These are phyloP conservation scores for Parachaetomium inaequale DNA, from an alignment of 495 filamentous ascomycete species.

Conservation along the genomic window DNA sequence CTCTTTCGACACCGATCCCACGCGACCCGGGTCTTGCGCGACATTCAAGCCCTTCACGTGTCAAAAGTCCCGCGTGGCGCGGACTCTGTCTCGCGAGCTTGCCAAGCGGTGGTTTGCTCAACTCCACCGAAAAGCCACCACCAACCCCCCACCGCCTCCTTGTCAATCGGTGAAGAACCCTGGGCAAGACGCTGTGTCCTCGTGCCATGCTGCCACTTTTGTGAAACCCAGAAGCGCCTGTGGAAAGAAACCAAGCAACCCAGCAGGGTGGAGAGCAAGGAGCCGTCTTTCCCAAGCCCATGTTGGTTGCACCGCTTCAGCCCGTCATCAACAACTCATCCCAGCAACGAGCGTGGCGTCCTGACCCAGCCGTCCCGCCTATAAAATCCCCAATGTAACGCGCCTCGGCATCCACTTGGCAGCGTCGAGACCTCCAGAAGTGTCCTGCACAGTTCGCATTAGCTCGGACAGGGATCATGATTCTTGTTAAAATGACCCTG, in stretches of 20 bases:
- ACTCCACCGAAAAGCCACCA: background rate
- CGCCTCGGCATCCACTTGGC: background rate
- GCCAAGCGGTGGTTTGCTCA: background rate
- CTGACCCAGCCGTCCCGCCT: background rate
- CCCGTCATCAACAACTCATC: background rate
- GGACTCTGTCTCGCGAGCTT: background rate
- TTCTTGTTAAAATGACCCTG: background rate
- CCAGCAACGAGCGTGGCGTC: background rate
- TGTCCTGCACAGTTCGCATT: background rate
- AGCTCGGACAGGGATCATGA: background rate
- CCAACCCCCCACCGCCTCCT: background rate
- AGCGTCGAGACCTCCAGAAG: too few relatives aligned
- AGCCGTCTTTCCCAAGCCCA: background rate
- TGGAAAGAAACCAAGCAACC: background rate
- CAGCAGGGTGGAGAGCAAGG: background rate
- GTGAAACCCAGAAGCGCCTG: background rate
- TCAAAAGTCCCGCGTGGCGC: background rate
- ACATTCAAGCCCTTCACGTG: background rate
- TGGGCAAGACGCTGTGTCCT: background rate
- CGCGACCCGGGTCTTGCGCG: background rate
- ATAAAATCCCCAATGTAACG: background rate
- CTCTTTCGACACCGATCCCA: conserved; percentile 11
- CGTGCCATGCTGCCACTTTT: background rate
- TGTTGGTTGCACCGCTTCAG: background rate
- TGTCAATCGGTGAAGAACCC: background rate